Conservation (phyloP, 225 moss, liverwort and hornwort genomes). For the Anthoceros angustus region DNA sequence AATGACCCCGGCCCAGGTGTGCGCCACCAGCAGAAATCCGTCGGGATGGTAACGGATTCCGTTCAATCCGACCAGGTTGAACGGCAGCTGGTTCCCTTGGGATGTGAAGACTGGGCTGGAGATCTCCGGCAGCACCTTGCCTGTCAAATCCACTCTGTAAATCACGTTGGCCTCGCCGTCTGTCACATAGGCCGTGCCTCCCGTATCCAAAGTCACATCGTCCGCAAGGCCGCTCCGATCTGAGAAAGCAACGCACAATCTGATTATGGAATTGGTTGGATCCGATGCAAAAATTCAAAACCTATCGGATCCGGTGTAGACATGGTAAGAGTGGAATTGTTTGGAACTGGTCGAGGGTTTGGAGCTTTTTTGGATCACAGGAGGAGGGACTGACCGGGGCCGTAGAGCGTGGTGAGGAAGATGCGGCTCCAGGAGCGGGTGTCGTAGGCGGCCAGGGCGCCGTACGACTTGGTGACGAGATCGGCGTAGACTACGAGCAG, state of each 20-base stretch:
- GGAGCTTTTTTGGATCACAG: neutral
- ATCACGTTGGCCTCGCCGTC: conserved; percentile 7
- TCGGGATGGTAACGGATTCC: conserved; percentile 15
- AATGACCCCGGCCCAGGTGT: conserved; percentile 15
- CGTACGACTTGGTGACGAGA: neutral
- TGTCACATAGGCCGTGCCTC: conserved; percentile 16
- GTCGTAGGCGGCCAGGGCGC: conserved; percentile 18
- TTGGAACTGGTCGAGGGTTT: neutral
- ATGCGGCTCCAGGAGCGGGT: conserved; percentile 14
- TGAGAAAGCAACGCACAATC: conserved; percentile 8
- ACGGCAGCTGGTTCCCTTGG: conserved; percentile 8
- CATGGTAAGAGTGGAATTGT: neutral
- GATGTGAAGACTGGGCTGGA: conserved; percentile 5
- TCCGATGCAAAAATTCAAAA: neutral
- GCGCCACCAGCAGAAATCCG: conserved; percentile 13
- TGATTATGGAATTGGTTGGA: neutral
- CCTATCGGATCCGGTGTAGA: too few species aligned
- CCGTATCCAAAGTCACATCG: conserved; percentile 14
- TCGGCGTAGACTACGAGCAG: conserved; percentile 10
- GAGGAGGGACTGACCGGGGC: conserved; percentile 7
- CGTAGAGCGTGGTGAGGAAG: conserved; percentile 12
- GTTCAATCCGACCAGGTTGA: conserved; percentile 11
- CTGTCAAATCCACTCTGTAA: conserved; percentile 16
- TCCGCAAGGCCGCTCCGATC: conserved; percentile 4
- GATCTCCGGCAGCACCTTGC: conserved; percentile 1